These are phyloP conservation scores for Leptographium flavum DNA, from an alignment of 2,329 filamentous ascomycete genomes.

Conservation along the genomic window DNA sequence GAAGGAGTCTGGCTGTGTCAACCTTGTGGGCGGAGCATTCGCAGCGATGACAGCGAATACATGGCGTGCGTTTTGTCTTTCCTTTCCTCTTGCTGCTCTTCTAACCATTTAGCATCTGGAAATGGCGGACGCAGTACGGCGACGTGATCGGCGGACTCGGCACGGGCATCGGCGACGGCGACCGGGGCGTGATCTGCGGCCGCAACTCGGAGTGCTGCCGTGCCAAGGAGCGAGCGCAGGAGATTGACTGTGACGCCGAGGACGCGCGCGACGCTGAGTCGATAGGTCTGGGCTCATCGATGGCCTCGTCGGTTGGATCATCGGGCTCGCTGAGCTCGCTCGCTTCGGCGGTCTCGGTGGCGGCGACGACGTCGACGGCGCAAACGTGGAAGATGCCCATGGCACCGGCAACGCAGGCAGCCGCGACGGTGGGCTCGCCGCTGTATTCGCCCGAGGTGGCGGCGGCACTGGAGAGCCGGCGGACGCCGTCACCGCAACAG, in stretches of 20 bases:
- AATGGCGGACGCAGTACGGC: constrained; percentile 75
- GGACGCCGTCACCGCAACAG: constrained; percentile 35
- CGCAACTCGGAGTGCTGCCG: constrained; percentile 65
- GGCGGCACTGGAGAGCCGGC: constrained; percentile 9
- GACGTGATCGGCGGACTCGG: constrained; percentile 69
- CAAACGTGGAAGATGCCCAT: constrained; percentile 8
- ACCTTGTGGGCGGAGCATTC: constrained; percentile 62
- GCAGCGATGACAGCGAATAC: constrained; percentile 44
- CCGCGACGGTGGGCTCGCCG: constrained; percentile 9
- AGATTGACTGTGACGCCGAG: constrained; percentile 74
- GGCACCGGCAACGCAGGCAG: constrained; percentile 10
- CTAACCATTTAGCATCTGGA: constrained; percentile 50
- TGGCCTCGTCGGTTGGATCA: constrained; percentile 1
- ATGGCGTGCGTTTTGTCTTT: constrained; percentile 30
- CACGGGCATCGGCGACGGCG: constrained; percentile 76
- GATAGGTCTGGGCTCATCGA: constrained; percentile 4
- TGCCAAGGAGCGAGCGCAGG: constrained; percentile 63
- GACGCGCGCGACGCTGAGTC: constrained; percentile 41
- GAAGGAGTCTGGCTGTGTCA: constrained; percentile 71
- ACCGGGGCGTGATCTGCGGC: constrained; percentile 78
- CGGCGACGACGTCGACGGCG: background rate
- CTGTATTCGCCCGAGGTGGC: constrained; percentile 10
- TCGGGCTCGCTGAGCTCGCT: constrained; percentile 4
- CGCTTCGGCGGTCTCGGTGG: background rate
- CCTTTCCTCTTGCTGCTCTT: too few relatives aligned